A percentile compares a stretch with the other conserved stretches of the same genome.
Evolutionary conservation across 192 early-diverging fungal species (phyloP).

Genomic region (Chytriomyces confervae): DNA sequence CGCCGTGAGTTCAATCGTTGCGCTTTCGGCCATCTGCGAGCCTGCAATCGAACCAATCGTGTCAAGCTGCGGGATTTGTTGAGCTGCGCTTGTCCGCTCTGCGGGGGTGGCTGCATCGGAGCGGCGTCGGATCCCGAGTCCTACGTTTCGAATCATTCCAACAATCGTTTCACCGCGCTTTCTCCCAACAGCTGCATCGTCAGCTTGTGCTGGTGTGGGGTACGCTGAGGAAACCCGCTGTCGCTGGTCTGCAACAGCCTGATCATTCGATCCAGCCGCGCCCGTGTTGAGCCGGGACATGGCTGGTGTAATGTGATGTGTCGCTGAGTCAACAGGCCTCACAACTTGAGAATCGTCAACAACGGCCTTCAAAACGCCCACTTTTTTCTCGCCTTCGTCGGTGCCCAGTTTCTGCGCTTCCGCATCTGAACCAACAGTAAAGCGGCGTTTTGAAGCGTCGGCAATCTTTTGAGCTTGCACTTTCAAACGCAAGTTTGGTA

Average conservation of each 20-base stretch:
- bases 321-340: no score
- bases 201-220: not conserved
- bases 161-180: constrained; percentile 55
- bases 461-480: not conserved
- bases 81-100: not conserved
- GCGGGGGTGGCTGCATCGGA: not conserved
- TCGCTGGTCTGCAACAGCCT: not conserved
- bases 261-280: not conserved
- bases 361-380: not conserved
- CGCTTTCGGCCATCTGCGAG: constrained; percentile 5
- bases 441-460: constrained; percentile 42
- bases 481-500: constrained; percentile 21
- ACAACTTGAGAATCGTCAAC: not conserved
- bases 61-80: not conserved
- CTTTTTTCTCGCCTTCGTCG: constrained; percentile 33
- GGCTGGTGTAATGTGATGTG: not conserved
- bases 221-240: not conserved
- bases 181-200: not conserved
- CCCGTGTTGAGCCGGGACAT: constrained; percentile 7
- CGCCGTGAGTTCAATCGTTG: constrained; percentile 6
- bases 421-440: constrained; percentile 59
- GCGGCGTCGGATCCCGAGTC: constrained; percentile 14
- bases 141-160: constrained; percentile 45
- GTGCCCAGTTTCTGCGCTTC: constrained; percentile 50
- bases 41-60: not conserved